Base-by-base conservation (phyloP, 1,284 basidiomycete genomes). In the Kwoniella shivajii region DNA sequence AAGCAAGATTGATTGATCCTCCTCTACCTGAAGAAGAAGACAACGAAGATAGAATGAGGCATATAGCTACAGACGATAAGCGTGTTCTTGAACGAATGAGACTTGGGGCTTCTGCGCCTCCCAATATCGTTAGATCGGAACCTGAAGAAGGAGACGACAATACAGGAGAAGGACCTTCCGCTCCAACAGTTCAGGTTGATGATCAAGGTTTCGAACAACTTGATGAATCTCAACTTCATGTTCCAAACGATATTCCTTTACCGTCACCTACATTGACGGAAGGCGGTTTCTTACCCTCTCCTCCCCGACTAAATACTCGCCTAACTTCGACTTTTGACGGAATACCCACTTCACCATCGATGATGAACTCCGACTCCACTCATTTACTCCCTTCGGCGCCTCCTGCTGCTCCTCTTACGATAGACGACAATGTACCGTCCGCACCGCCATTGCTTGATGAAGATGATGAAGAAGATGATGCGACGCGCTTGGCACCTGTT, bases 21-120 rank as follows among this genome's bases (percentile, higher is more conserved):
- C 39, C 50, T 7, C 41, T 37, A 20, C 22, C 31, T 3, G 31
- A 34, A n/a, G 63, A 55, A 14, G 20, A 27, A 36, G 54, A 54
- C 4, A 56, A 58, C 16, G 54, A 50, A 24, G 49, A 56, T 11
- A 52, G 59, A 33, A 56, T 63, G 18, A 43, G 60, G 13, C 77
- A 78, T 63, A 60, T 76, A 22, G 77, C 77, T 3, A 78, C 77
- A 34, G 77, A 78, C 59, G 77, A 78, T 57, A 78, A 78, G 60
- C 57, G 65, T 6, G 65, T 73, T 11, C 47, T 78, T 22, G 77
- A 78, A 52, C 64, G 66, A 22, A 38, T 78, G 58, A 51, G 75
- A 24, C 43, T 75, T 13, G 73, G 68, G 3, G 75, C 64, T 3
- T 73, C 72, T 20, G 73, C 72, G 1, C 73, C 75, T 5, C 71